These are phyloP conservation scores for Suillus discolor DNA, from an alignment of 768 basidiomycete genomes.

Conservation along the genomic window DNA sequence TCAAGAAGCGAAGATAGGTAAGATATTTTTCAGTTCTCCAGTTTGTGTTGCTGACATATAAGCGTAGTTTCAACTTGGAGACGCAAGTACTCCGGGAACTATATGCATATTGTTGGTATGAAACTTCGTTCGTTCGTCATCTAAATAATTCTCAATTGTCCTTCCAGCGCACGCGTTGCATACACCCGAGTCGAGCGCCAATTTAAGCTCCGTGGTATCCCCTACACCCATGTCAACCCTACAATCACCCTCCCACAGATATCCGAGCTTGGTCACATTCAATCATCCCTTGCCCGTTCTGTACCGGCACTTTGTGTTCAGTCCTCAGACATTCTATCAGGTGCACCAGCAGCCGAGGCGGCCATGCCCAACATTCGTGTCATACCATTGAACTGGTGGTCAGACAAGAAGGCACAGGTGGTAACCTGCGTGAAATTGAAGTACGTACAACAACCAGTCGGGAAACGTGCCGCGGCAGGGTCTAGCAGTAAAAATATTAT, in stretches of 20 bases:
- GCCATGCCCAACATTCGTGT: slow-evolving; percentile 92
- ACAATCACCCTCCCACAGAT: slow-evolving; percentile 40
- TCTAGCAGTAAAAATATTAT: slow-evolving; percentile 58
- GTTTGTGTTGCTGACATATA: slow-evolving; percentile 9
- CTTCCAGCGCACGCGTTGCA: slow-evolving; percentile 80
- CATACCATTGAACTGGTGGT: slow-evolving; percentile 92
- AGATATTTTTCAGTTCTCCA: slow-evolving; percentile 8
- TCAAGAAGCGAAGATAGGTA: slow-evolving; percentile 32
- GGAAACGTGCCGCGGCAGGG: slow-evolving; percentile 60
- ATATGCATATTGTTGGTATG: slow-evolving; percentile 87
- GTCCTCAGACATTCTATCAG: slow-evolving; percentile 78
- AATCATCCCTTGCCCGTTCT: slow-evolving; percentile 74
- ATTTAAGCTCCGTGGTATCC: slow-evolving; percentile 79
- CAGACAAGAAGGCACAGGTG: slow-evolving; percentile 74
- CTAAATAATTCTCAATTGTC: not conserved
- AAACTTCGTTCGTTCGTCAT: slow-evolving; percentile 14
- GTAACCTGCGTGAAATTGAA: slow-evolving; percentile 90
- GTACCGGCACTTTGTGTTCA: slow-evolving; percentile 85
- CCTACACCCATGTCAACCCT: slow-evolving; percentile 75
- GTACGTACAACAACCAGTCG: slow-evolving; percentile 85
- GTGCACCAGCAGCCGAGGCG: slow-evolving; percentile 85
- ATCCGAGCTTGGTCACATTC: slow-evolving; percentile 54
- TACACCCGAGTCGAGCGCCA: slow-evolving; percentile 88
- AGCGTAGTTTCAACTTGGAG: slow-evolving; percentile 61
- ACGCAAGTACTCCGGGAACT: slow-evolving; percentile 75